These are phyloP conservation scores for Arabidopsis lyrata DNA, from an alignment of 441 rosid species.

Conservation along the genomic window DNA sequence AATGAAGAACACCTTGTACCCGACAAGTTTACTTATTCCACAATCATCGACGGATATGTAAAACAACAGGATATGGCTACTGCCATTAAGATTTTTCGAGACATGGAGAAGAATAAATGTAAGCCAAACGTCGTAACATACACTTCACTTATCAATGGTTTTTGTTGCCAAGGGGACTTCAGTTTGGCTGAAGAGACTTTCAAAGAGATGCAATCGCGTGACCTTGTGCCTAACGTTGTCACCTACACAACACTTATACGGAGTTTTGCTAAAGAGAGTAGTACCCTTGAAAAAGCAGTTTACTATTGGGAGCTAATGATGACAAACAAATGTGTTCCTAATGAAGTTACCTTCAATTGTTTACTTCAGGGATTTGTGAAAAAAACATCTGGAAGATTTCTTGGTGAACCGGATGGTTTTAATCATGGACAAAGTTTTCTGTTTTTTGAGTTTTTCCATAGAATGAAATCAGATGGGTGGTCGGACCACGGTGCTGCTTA, in stretches of 20 bases:
- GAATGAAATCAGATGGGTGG: slow-evolving; percentile 75
- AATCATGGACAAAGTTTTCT: slow-evolving; percentile 48
- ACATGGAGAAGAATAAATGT: slow-evolving; percentile 68
- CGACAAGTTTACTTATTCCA: slow-evolving; percentile 84
- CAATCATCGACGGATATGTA: slow-evolving; percentile 77
- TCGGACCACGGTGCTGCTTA: slow-evolving; percentile 58
- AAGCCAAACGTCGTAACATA: slow-evolving; percentile 82
- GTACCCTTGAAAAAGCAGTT: slow-evolving; percentile 66
- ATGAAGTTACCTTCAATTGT: slow-evolving; percentile 72
- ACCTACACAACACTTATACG: slow-evolving; percentile 80
- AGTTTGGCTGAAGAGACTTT: slow-evolving; percentile 63
- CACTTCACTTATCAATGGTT: slow-evolving; percentile 75
- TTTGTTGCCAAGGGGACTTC: slow-evolving; percentile 65
- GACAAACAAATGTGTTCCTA: slow-evolving; percentile 65
- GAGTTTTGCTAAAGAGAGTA: slow-evolving; percentile 66
- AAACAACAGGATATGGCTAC: slow-evolving; percentile 75
- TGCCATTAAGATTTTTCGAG: slow-evolving; percentile 63
- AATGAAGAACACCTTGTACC: slow-evolving; percentile 53
- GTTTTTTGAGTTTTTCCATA: slow-evolving; percentile 56
- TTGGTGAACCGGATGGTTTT: slow-evolving; percentile 34
- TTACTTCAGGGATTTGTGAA: slow-evolving; percentile 70
- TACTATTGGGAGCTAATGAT: slow-evolving; percentile 79
- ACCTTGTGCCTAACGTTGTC: slow-evolving; percentile 74
- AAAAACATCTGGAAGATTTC: slow-evolving; percentile 36
- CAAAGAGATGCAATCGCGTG: slow-evolving; percentile 60